Evolutionary conservation across 139 green algal genomes (phyloP), one percentile per base, ranked within the genome.

Genomic region (Chlorella sp.): DNA sequence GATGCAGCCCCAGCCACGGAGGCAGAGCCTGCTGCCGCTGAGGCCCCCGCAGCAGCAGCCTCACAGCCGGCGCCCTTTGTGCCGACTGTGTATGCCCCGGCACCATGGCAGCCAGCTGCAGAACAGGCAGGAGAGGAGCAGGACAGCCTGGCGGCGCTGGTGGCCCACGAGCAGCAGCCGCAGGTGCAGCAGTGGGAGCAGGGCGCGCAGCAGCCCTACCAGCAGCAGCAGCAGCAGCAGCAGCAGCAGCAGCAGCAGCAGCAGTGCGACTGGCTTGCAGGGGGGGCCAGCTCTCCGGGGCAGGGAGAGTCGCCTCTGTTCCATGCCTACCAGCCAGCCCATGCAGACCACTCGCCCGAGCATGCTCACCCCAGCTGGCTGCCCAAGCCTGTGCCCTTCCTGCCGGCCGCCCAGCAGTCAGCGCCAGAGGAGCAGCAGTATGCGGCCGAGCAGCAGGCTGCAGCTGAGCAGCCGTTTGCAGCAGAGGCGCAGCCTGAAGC

Each of bases 331-430:
- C 26, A 44, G 4, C 80, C 80, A 3, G 65, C 80, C 44, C 67
- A 78, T 17, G 80, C 81, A 38, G 68, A 80, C 56, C 69, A 71
- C 25, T 71, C 80, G 80, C 67, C 32, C 2, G 38, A 70, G 69
- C 69, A 80, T 57, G 26, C 60, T 16, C 55, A 62, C 55, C 81
- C 69, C 55, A 80, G 55, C 81, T 86, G 81, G 81, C 81, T 86
- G 36, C 81, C 81, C 30, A 80, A 38, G 26, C 69, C 81, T 3
- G 30, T 44, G 16, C 69, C 36, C 0, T 75, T 72, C 41, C 75
- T 60, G 23, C 51, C 51, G 34, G 41, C n/a, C 26, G 26, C 21
- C 16, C 34, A 55, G 25, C 75, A 72, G 23, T 17, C 30, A 41
- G 41, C n/a, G 41, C 12, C 38, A 32, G 32, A 56, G 38, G 70